Conservation (phyloP, 2,329 filamentous ascomycete species). For the Cytospora chrysosperma region DNA sequence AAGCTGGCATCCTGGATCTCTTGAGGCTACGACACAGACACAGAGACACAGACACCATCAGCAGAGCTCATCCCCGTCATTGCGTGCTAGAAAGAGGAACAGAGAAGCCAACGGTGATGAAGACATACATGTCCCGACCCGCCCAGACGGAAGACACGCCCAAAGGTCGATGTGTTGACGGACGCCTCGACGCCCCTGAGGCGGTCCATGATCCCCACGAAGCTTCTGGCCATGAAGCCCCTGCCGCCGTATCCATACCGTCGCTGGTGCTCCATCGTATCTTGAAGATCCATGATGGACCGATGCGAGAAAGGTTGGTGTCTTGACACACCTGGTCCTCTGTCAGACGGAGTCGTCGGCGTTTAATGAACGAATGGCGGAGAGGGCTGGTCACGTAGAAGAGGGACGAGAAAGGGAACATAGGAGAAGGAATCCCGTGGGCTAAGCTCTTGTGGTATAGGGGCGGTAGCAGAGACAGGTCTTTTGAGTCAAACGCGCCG, state of each 20-base stretch:
- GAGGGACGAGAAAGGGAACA: background rate
- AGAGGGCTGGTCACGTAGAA: background rate
- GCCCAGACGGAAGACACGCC: constrained; percentile 61
- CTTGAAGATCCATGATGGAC: background rate
- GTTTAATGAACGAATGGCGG: background rate
- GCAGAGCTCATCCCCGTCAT: background rate
- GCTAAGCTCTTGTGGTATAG: constrained; percentile 5
- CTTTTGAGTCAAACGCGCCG: constrained; percentile 14
- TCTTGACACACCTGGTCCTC: background rate
- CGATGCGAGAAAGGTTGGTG: background rate
- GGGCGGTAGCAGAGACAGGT: constrained; percentile 7
- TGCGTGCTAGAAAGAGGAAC: background rate
- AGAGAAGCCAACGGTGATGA: background rate
- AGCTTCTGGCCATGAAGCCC: constrained; percentile 12
- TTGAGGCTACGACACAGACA: constrained; percentile 49
- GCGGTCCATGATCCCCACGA: constrained; percentile 23
- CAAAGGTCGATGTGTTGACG: constrained; percentile 43
- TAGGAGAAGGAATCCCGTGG: background rate
- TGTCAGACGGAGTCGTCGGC: constrained; percentile 5
- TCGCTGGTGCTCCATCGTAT: constrained; percentile 14
- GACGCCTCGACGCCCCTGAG: constrained; percentile 30
- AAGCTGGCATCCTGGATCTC: constrained; percentile 69
- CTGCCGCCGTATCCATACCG: constrained; percentile 11
- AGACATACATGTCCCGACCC: constrained; percentile 54
- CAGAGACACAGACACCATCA: background rate